Percentiles rank a stretch among this genome's conserved stretches.
These are phyloP conservation scores for Zygoascus ofunaensis DNA, from an alignment of 805 yeast species.

Conservation along the genomic window DNA sequence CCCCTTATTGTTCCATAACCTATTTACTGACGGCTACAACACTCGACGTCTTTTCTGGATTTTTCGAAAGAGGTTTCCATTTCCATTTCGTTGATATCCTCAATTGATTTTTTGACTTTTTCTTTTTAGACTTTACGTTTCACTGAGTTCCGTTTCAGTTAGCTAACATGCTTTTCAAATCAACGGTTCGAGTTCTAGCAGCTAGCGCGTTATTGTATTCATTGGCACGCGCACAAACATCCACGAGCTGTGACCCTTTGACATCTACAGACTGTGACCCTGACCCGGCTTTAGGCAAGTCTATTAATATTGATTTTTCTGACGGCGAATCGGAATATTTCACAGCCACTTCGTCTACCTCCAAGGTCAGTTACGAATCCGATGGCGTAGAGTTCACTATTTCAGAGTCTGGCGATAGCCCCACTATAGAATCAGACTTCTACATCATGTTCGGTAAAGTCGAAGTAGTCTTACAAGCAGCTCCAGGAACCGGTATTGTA, in stretches of 20 bases:
- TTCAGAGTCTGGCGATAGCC: constrained; percentile 60
- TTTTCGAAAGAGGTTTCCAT: no score
- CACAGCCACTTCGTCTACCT: constrained; percentile 28
- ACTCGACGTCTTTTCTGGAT: no score
- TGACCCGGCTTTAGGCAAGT: constrained; percentile 55
- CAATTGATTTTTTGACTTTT: no score
- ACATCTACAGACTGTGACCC: constrained; percentile 32
- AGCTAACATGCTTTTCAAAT: neutral
- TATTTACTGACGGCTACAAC: no score
- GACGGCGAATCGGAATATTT: constrained; percentile 34
- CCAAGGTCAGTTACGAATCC: constrained; percentile 34
- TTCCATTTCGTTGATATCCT: neutral
- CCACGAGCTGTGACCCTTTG: constrained; percentile 39
- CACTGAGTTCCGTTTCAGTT: no score
- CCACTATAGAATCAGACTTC: constrained; percentile 65
- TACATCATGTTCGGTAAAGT: constrained; percentile 85
- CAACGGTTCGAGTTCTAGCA: neutral
- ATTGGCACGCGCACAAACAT: constrained; percentile 21
- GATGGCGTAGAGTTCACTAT: constrained; percentile 60
- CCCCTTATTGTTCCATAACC: no score
- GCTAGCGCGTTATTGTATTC: neutral
- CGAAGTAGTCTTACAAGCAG: constrained; percentile 62
- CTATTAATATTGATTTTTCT: constrained; percentile 45
- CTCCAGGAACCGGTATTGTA: constrained; percentile 69
- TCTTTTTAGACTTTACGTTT: no score